These are phyloP conservation scores for Lactifluus piperatus DNA, from an alignment of 768 basidiomycete species.

Conservation along the genomic window DNA sequence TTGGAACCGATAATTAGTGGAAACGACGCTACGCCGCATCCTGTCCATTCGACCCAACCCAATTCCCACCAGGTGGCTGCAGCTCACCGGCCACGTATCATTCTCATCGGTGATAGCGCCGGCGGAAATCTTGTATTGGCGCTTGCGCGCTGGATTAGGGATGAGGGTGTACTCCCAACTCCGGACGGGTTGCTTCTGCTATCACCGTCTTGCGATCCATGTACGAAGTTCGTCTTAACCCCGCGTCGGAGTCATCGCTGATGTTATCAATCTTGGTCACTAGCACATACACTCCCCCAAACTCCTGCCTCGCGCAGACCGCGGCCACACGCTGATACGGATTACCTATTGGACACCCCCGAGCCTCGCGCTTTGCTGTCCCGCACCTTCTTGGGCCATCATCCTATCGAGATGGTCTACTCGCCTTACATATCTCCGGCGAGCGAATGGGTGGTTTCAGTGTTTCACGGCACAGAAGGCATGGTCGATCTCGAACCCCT, in stretches of 20 bases:
- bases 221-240: constrained; percentile 18
- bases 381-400: constrained; percentile 43
- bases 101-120: constrained; percentile 47
- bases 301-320: constrained; percentile 41
- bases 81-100: constrained; percentile 26
- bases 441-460: constrained; percentile 27
- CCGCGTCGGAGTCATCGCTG: constrained; percentile 21
- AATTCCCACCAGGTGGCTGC: constrained; percentile 16
- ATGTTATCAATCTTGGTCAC: background rate
- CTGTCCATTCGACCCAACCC: background rate
- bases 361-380: constrained; percentile 45
- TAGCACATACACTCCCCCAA: constrained; percentile 41
- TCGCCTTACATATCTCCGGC: constrained; percentile 30
- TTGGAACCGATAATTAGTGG: constrained; percentile 11
- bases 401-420: constrained; percentile 29
- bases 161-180: constrained; percentile 37
- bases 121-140: constrained; percentile 47
- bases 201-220: constrained; percentile 34
- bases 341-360: constrained; percentile 46
- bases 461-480: constrained; percentile 27
- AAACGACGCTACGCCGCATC: constrained; percentile 11
- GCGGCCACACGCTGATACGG: constrained; percentile 39
- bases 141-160: constrained; percentile 44
- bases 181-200: constrained; percentile 41
- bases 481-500: constrained; percentile 25